Conservation (phyloP, 228 moss, liverwort and hornwort species). For the Sphagnum fallax region DNA sequence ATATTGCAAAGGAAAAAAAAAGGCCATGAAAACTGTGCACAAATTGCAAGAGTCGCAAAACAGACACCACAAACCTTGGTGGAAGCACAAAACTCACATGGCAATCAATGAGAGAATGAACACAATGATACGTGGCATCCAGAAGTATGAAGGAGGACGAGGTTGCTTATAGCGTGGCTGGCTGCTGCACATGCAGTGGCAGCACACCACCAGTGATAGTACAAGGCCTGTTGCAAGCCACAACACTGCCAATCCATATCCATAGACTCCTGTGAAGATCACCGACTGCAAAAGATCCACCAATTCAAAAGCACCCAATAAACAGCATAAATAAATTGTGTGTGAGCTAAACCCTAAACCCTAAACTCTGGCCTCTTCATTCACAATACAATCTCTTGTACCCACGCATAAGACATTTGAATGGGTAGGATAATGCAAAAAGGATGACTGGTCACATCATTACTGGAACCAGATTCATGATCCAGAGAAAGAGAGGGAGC, state of each 20-base stretch:
- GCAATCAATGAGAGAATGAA: constrained; percentile 40
- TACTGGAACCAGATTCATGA: not conserved
- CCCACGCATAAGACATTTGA: no score
- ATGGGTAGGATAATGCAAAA: no score
- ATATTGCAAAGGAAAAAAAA: no score
- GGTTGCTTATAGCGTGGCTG: not conserved
- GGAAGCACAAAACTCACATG: constrained; percentile 12
- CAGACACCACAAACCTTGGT: no score
- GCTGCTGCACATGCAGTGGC: constrained; percentile 38
- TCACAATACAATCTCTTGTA: not conserved
- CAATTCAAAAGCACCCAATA: no score
- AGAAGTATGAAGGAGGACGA: constrained; percentile 9
- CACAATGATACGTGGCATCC: constrained; percentile 47
- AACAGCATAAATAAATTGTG: no score
- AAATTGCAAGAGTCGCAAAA: no score
- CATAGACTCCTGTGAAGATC: constrained; percentile 36
- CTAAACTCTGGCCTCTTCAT: not conserved
- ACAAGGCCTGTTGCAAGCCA: constrained; percentile 41
- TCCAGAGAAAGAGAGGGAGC: not conserved
- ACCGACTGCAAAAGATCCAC: constrained; percentile 21
- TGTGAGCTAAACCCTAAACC: constrained; percentile 28
- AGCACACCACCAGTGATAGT: constrained; percentile 36
- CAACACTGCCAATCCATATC: constrained; percentile 40
- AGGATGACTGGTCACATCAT: no score
- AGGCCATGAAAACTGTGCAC: no score